Evolutionary conservation across 139 green algal genomes (phyloP).

Genomic region (Haematococcus lacustris): DNA sequence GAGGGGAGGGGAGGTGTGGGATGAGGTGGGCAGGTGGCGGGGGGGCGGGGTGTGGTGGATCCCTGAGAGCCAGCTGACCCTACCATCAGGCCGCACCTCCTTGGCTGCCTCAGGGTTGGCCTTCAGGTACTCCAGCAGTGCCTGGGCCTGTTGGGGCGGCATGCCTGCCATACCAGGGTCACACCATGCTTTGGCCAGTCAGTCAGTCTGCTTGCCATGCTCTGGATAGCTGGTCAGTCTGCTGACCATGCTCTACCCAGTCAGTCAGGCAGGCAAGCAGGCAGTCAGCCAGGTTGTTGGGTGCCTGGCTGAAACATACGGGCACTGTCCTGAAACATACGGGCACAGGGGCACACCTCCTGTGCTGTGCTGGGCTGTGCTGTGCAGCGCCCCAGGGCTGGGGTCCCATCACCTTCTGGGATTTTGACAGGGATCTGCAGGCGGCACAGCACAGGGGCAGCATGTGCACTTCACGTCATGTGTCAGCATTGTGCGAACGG

Average conservation of each 20-base stretch:
- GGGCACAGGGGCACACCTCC: neutral
- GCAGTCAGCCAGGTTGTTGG: neutral
- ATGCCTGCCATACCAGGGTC: constrained; percentile 18
- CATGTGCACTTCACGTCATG: constrained; percentile 4
- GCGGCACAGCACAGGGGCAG: neutral
- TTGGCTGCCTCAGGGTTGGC: constrained; percentile 55
- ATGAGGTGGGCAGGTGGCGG: too few species aligned
- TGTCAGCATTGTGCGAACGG: neutral
- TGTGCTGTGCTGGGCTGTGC: neutral
- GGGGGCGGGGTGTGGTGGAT: too few species aligned
- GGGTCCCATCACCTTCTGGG: constrained; percentile 7
- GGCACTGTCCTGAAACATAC: too few species aligned
- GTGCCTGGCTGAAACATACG: neutral
- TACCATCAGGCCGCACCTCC: constrained; percentile 6
- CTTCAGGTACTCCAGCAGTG: constrained; percentile 54
- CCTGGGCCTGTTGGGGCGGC: constrained; percentile 30
- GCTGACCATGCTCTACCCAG: neutral
- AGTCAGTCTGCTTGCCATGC: neutral
- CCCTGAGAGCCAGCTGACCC: too few species aligned
- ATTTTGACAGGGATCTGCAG: constrained; percentile 37
- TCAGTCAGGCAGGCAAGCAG: neutral
- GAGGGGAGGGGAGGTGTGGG: too few species aligned
- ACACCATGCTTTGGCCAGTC: neutral
- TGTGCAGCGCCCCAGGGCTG: neutral
- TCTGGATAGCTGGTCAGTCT: neutral